phyloP scores from a whole-genome alignment of 805 yeast species.

The Brettanomyces sp. region DNA sequence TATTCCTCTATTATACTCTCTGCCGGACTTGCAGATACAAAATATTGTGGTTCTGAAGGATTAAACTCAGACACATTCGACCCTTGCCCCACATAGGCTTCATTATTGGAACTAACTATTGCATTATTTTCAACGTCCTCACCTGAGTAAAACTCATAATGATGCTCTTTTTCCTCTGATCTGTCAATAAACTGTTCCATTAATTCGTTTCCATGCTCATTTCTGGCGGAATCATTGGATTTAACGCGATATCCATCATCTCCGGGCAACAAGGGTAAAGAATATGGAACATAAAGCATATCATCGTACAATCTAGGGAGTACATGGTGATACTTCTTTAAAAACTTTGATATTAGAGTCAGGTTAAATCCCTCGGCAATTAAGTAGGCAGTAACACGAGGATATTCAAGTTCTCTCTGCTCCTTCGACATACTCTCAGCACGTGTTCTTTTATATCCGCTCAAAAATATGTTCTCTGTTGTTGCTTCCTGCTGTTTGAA shows the following conservation, averaged over 20 bases:
- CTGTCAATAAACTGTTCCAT: constrained; percentile 75
- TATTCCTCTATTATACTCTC: constrained; percentile 19
- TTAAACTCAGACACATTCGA: constrained; percentile 50
- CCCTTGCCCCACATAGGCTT: constrained; percentile 19
- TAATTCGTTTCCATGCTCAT: constrained; percentile 30
- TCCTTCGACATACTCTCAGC: constrained; percentile 56
- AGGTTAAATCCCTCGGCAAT: constrained; percentile 78
- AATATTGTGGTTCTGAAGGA: constrained; percentile 89
- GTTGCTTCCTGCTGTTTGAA: constrained; percentile 15
- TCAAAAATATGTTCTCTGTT: constrained; percentile 26
- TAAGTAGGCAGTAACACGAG: constrained; percentile 87
- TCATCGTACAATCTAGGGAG: constrained; percentile 86
- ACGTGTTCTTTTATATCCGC: constrained; percentile 21
- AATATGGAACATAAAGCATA: constrained; percentile 84
- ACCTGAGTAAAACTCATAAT: constrained; percentile 84
- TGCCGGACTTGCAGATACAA: constrained; percentile 38
- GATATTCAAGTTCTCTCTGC: constrained; percentile 49
- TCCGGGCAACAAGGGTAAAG: constrained; percentile 82
- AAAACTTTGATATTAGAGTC: constrained; percentile 50
- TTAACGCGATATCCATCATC: constrained; percentile 66
- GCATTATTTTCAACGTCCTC: constrained; percentile 35
- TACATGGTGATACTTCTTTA: constrained; percentile 66
- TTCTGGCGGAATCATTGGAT: constrained; percentile 46
- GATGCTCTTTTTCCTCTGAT: constrained; percentile 83
- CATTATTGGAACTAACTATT: constrained; percentile 3